Evolutionary conservation across 108 stramenopile genomes (phyloP), one percentile per base, ranked within the genome.

Genomic region (Bacterosira constricta): DNA sequence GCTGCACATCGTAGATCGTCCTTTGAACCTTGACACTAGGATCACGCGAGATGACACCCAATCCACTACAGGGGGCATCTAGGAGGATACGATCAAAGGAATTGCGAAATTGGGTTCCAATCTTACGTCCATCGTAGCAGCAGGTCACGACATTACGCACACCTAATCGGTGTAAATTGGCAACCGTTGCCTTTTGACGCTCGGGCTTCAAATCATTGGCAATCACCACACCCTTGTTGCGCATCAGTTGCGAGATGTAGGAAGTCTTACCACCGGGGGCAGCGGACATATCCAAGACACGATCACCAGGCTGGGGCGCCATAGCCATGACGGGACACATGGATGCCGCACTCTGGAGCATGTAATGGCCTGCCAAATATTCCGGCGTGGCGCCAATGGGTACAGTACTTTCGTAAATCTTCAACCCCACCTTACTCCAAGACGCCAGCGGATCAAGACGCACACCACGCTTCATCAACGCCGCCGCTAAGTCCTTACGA

Each of bases 381-480:
- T 99, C 99, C 12, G 99, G 99, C 13, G 99, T 99, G 6, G 99
- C 99, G 15, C 99, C 99, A 52, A 99, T 90, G 9, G 99, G 99
- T 15, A 99, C 96, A n/a, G 88, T 77, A 36, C 94, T 94, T 66
- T 98, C 98, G 31, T 92, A 91, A 63, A 99, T 97, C 62, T 98
- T 98, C 38, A 99, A 77, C 6, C 96, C 98, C 17, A 99, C 99
- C 85, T 99, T 99, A 52, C 94, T 96, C 99, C 99, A 99, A 34
- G 73, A 38, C 11, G 97, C 97, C 23, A 99, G 69, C 6, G 98
- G 98, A 88, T 99, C 99, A 23, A 99, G 81, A 29, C 86, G 82
- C 6, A 98, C 98, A 27, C 99, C 99, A 36, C 99, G 88, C 72
- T 99, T 98, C 84, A 98, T 96, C 38, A 99, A 79, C 6, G 96